These are phyloP conservation scores for Botrytis fabae DNA, from an alignment of 2,329 filamentous ascomycete genomes.

Conservation along the genomic window DNA sequence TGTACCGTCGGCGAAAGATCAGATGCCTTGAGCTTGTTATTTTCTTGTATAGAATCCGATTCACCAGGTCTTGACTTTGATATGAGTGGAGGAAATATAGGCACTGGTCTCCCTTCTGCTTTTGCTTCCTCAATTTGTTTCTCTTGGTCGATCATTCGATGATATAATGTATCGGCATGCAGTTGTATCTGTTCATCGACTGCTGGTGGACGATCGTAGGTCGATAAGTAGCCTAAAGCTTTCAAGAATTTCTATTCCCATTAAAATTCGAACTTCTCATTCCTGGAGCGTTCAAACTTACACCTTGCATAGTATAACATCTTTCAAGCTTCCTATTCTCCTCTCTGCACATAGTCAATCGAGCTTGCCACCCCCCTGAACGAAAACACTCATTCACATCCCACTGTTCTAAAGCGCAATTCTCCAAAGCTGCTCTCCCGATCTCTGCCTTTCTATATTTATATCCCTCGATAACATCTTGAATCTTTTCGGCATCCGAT, in stretches of 20 bases:
- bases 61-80: slow-evolving; percentile 25
- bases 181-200: slow-evolving; percentile 90
- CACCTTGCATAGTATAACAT: slow-evolving; percentile 86
- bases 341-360: slow-evolving; percentile 76
- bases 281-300: slow-evolving; percentile 45
- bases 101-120: slow-evolving; percentile 57
- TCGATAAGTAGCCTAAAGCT: slow-evolving; percentile 81
- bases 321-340: slow-evolving; percentile 78
- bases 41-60: slow-evolving; percentile 23
- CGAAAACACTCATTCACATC: slow-evolving; percentile 81
- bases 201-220: slow-evolving; percentile 61
- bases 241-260: slow-evolving; percentile 73
- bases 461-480: slow-evolving; percentile 77
- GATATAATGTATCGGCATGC: slow-evolving; percentile 89
- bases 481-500: slow-evolving; percentile 76
- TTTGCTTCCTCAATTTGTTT: slow-evolving; percentile 68
- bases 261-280: slow-evolving; percentile 12
- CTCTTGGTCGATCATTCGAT: slow-evolving; percentile 84
- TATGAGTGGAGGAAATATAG: slow-evolving; percentile 60
- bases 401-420: slow-evolving; percentile 85
- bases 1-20: slow-evolving; percentile 51
- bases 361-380: slow-evolving; percentile 64
- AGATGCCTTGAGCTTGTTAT: slow-evolving; percentile 30
- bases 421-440: slow-evolving; percentile 82
- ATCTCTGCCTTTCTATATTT: slow-evolving; percentile 80